Base-by-base conservation (phyloP, 2,329 filamentous ascomycete genomes). In the Diaporthe sp. region DNA sequence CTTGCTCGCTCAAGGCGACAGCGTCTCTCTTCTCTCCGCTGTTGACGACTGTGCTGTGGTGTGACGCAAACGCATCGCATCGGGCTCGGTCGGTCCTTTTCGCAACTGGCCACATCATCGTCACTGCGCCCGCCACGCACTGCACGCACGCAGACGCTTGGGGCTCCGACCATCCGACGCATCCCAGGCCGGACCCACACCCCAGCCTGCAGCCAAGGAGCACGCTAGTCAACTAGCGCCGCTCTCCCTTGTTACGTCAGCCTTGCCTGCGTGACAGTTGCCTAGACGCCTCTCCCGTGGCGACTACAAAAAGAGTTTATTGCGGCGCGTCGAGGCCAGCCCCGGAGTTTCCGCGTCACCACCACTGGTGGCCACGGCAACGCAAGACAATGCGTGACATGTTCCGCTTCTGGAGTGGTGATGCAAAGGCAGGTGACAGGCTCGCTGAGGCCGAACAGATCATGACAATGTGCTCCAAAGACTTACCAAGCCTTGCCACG, bases 341-440 rank as follows among this genome's bases (percentile, higher is more conserved):
- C 44, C 74, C 42, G 55, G 44, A 66, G 58, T 25, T 47, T 55
- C 19, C 35, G 27, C 51, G 22, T 56, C 32, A 35, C 56, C 47
- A 77, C 77, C 77, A n/a, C n/a, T n/a, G n/a, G 75, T 77, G 77
- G 75, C 78, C 71, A 78, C 79, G 79, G 82, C 82, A 82, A 84
- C 86, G 84, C 85, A 86, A 84, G 22, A 39, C 9, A 6, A 71
- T 50, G 55, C 69, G 56, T 61, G 59, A 63, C n/a, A 92, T 92
- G 90, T 91, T 92, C 83, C 86, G 88, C 78, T 89, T 91, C 80
- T 92, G 89, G 88, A 85, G 86, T 80, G 86, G 88, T 79, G 90
- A 91, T 79, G 84, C 87, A 77, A 86, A 87, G 87, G 88, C 86
- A 86, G 88, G 86, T 84, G 88, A 91, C 73, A 86, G 85, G 82